Evolutionary conservation across 73 alveolate genomes (phyloP).

Genomic region (Paramecium pentaurelia): DNA sequence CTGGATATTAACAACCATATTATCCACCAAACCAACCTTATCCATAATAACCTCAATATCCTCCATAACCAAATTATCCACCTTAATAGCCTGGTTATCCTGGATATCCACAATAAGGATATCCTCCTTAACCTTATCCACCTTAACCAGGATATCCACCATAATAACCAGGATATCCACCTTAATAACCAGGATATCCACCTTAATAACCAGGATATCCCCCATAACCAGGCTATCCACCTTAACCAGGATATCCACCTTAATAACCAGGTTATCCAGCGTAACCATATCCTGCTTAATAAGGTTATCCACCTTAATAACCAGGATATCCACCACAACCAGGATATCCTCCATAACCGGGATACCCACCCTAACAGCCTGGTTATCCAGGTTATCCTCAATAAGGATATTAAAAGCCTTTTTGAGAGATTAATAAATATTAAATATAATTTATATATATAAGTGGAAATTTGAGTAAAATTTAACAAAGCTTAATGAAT

Average conservation of each 20-base stretch:
- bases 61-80: background rate
- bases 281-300: no score
- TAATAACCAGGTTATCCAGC: constrained; percentile 10
- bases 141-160: background rate
- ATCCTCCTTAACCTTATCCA: background rate
- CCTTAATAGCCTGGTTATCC: background rate
- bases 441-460: background rate
- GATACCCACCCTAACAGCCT: background rate
- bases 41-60: background rate
- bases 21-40: constrained; percentile 9
- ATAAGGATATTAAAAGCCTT: background rate
- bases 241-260: background rate
- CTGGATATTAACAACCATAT: background rate
- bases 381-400: constrained; percentile 1
- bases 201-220: background rate
- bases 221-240: background rate
- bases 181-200: background rate
- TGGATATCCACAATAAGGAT: background rate
- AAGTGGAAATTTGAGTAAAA: background rate
- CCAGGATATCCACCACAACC: background rate
- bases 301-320: constrained; percentile 30
- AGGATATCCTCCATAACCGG: constrained; percentile 22
- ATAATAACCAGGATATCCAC: background rate
- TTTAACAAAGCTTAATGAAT: background rate
- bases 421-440: background rate